Evolutionary conservation across 371 early-diverging fungal species (phyloP).

Genomic region (Mucor velutinosus): DNA sequence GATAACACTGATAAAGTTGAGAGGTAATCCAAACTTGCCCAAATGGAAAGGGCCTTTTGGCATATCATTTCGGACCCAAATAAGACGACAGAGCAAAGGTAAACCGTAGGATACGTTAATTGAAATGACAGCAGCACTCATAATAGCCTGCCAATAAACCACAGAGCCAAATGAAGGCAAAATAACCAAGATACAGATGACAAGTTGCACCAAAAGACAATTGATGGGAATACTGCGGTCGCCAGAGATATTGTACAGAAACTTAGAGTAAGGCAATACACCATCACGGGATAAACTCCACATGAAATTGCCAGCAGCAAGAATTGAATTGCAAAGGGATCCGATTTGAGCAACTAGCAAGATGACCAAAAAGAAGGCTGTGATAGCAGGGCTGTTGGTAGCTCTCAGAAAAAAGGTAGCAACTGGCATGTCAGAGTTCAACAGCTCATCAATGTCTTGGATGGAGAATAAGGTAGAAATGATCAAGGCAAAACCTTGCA

Average conservation of each 20-base stretch:
- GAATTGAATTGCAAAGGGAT: conserved; percentile 27
- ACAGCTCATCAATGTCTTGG: conserved; percentile 39
- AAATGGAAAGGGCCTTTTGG: conserved; percentile 32
- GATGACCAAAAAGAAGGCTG: conserved; percentile 31
- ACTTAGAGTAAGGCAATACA: conserved; percentile 24
- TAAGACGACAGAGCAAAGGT: conserved; percentile 33
- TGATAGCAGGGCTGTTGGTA: conserved; percentile 14
- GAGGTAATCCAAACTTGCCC: conserved; percentile 22
- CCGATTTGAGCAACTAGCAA: conserved; percentile 28
- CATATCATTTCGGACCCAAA: conserved; percentile 31
- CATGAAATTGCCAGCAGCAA: conserved; percentile 22
- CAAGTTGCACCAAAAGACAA: conserved; percentile 13
- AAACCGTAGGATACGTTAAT: conserved; percentile 29
- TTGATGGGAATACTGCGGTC: conserved; percentile 14
- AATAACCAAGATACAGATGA: conserved; percentile 27
- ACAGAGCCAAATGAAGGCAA: conserved; percentile 29
- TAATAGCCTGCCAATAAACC: conserved; percentile 34
- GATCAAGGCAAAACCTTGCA: conserved; percentile 40
- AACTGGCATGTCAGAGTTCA: conserved; percentile 16
- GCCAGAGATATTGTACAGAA: conserved; percentile 23
- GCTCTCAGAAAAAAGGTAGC: conserved; percentile 24
- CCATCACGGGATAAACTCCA: conserved; percentile 37
- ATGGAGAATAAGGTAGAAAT: conserved; percentile 40
- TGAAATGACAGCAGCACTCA: conserved; percentile 31
- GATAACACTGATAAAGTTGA: conserved; percentile 30